Evolutionary conservation across 352 stramenopile genomes (phyloP), one percentile per base, ranked within the genome.

Genomic region (Elongisporangium prolatum): DNA sequence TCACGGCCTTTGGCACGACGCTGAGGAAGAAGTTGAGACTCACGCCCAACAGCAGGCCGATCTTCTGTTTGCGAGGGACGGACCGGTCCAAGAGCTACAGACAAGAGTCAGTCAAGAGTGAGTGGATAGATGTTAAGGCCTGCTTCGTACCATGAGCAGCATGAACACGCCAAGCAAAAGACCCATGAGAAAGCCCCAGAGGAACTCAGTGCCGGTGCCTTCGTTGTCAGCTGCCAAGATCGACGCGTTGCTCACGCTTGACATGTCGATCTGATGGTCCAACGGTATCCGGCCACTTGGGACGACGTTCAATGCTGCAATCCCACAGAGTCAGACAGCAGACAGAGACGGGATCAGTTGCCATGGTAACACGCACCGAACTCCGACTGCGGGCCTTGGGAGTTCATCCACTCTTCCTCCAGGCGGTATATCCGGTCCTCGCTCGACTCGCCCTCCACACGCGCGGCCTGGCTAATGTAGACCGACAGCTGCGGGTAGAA

Each of bases 21-120:
- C 83, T 95, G 55, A 95, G 69, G 63, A 95, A 90, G 66, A 95
- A 91, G 56, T 95, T 95, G 76, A 95, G 91, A 71, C 81, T 91
- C 48, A 95, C 86, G 54, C 86, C 86, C 25, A 93, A 73, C 49
- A 95, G 63, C 51, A 95, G 63, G 1, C 86, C 86, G 24, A 95
- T 79, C 67, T 95, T 95, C 59, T 95, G 86, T 56, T 91, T 91
- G 54, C 86, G 84, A 54, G 86, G 86, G 38, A 95, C 85, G 5
- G 86, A 93, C 25, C 86, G 79, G 50, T 95, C 86, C 53, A 93
- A 73, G 25, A 95, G 77, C 86, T 95, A 65, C 6, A 34, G 17
- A 47, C 24, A 56, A 57, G 10, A 24, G 8, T 2, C 0, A 59
- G 5, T 58, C 20, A 37, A 21, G 28, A 53, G 20, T n/a, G n/a